Percentiles rank a stretch among this genome's conserved stretches.
These are phyloP conservation scores for Eudorina sp. DNA, from an alignment of 139 green algal genomes.

Conservation along the genomic window DNA sequence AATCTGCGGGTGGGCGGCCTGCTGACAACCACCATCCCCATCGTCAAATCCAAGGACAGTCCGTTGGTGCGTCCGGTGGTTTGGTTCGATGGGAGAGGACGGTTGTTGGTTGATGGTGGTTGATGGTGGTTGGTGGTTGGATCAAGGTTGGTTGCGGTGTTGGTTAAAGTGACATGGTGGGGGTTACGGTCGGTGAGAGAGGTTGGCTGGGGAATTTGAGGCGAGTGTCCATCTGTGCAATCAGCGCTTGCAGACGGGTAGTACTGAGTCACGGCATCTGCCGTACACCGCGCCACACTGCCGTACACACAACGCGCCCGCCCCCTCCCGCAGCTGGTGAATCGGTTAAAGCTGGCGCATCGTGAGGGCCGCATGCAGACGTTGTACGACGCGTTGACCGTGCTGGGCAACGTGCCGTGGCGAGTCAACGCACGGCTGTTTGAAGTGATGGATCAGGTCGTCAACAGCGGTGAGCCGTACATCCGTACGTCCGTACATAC, in stretches of 20 bases:
- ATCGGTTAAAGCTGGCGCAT: slow-evolving; percentile 29
- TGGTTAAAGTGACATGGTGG: slow-evolving; percentile 49
- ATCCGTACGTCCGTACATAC: no score
- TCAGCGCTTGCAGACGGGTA: no score
- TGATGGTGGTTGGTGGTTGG: slow-evolving; percentile 54
- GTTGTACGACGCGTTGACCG: slow-evolving; percentile 87
- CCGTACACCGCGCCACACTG: no score
- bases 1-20: slow-evolving; percentile 72
- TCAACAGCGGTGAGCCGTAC: slow-evolving; percentile 10
- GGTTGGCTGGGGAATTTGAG: no score
- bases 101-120: neutral
- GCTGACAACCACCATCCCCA: slow-evolving; percentile 62
- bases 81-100: no score
- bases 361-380: slow-evolving; percentile 38
- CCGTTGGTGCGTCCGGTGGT: neutral
- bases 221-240: no score
- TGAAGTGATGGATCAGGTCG: slow-evolving; percentile 61
- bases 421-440: slow-evolving; percentile 75
- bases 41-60: slow-evolving; percentile 39
- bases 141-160: slow-evolving; percentile 49
- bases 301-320: no score
- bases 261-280: no score
- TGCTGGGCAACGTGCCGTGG: slow-evolving; percentile 81
- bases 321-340: neutral
- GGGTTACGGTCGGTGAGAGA: no score